Base-by-base conservation (phyloP, 805 yeast genomes). In the Wickerhamiella nectarea region DNA sequence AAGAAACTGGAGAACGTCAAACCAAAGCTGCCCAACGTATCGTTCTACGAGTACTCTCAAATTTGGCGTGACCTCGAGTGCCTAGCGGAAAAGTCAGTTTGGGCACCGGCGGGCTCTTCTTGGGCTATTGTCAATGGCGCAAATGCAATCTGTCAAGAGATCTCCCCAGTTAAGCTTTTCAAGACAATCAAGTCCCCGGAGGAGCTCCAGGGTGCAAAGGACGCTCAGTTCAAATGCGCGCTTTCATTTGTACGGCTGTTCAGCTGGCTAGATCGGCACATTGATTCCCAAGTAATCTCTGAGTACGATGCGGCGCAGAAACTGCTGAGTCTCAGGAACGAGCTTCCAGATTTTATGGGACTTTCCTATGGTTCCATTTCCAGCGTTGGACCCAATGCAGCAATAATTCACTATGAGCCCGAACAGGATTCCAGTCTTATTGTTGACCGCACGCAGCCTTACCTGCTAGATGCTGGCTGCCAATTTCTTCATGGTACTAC, bases 401-500 rank as follows among this genome's bases (percentile, higher is more conserved):
- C 91, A 1, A 67, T 81, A 22, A 78, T 82, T 48, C 93, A 82
- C 58, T 82, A 81, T 57, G 64, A 75, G 35, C 91, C 93, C 35
- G 68, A 51, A 53, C 66, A 41, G 46, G 78, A 71, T 12, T 67
- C 72, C 15, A 71, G 74, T 43, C 65, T 80, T 1, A 60, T 71
- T 46, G 74, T 91, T 46, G 78, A 82, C 53, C 77, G 80, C 6
- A 61, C 71, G 17, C 72, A 78, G 47, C 72, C 86, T 1, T 86
- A 80, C 52, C 66, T 91, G 48, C 67, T 84, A 48, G 98, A 91
- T 60, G 76, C 94, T 2, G 98, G 98, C 3, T 83, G 91, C 0
- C 98, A 91, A 55, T 89, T 74, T 56, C 59, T 79, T 20, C 95
- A 87, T 56, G 98, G 98, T 9, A 91, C 98, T 0, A 91, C 98